Base-by-base conservation (phyloP, 2,329 filamentous ascomycete genomes). In the Trichoderma citrinoviride region DNA sequence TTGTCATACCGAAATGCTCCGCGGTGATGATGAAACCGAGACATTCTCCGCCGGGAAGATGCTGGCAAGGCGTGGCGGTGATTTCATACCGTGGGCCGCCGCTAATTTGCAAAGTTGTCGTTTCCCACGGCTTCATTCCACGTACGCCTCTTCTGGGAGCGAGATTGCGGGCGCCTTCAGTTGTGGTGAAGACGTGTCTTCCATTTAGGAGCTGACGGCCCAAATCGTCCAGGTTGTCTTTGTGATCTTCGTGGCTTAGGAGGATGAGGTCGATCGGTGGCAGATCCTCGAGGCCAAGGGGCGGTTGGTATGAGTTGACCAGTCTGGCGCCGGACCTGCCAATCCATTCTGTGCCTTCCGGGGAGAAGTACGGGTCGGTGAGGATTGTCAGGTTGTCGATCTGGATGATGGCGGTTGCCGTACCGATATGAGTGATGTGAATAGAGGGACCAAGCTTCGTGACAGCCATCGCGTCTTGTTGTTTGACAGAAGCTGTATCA, bases 171-270 rank as follows among this genome's bases (percentile, higher is more conserved):
- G 77, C 79, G 1, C 81, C 80, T 27, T 81, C 79, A 1, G 72
- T 60, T 0, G 80, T 82, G 0, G 81, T 83, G 23, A 82, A 71
- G 5, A 83, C 81, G 3, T 70, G 71, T 6, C 80, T 79, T 1
- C 78, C 80, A 55, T 83, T 74, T 6, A 83, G 76, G 0, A 83
- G 74, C 6, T 68, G 74, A 3, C 81, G 80, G 25, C 81, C 81
- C 0, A 78, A 68, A 2, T 77, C 73, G 43, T 83, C 81, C 2
- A 84, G 74, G 65, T 83, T 83, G 67, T 83, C 81, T 0, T 73
- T 72, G 65, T 83, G 81, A 68, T 83, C 79, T 70, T 83, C 82
- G 63, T 84, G 81, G 69, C 78, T 81, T 4, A 83, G 74, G 0
- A 83, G 74, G 4, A 83, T 72, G n/a, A 76, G 81, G 61, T 82